Percentiles rank a stretch among this genome's conserved stretches.
Conservation (phyloP, 164 flowering plant genomes). For the Tetracentron sinense region DNA sequence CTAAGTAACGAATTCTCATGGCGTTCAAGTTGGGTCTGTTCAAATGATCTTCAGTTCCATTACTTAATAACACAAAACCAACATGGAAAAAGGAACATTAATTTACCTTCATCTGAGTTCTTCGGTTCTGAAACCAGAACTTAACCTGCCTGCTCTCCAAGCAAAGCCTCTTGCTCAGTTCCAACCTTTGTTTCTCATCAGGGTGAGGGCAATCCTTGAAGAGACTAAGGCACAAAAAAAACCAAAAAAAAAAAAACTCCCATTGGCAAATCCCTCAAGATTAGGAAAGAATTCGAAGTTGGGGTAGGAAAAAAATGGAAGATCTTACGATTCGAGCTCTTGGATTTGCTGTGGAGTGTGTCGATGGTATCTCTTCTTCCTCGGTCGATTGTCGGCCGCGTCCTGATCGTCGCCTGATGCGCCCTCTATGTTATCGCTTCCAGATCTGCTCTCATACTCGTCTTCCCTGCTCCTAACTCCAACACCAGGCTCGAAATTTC, state of each 20-base stretch:
- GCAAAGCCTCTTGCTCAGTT: slow-evolving; percentile 71
- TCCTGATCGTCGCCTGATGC: slow-evolving; percentile 86
- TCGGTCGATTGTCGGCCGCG: slow-evolving; percentile 65
- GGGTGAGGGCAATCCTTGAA: slow-evolving; percentile 99
- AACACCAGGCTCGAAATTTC: slow-evolving; percentile 25
- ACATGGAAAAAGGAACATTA: background rate
- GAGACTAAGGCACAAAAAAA: slow-evolving; percentile 37
- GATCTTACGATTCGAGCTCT: slow-evolving; percentile 86
- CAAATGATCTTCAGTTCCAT: slow-evolving; percentile 4
- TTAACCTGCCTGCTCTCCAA: slow-evolving; percentile 91
- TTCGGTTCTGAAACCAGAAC: slow-evolving; percentile 97
- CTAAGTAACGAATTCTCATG: slow-evolving; percentile 86
- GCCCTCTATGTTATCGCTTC: slow-evolving; percentile 87
- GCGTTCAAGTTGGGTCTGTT: slow-evolving; percentile 89
- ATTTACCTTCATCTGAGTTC: slow-evolving; percentile 94
- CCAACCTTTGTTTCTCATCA: slow-evolving; percentile 93
- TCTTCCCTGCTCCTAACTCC: slow-evolving; percentile 64
- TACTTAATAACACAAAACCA: background rate
- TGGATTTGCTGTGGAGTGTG: slow-evolving; percentile 99
- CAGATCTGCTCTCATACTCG: slow-evolving; percentile 95
- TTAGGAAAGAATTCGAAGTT: slow-evolving; percentile 6
- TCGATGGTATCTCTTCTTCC: slow-evolving; percentile 91
- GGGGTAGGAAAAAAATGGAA: slow-evolving; percentile 1
- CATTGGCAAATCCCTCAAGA: background rate
- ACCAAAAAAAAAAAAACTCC: background rate